Evolutionary conservation across 768 basidiomycete species (phyloP).

Genomic region (Mycena capillaripes): DNA sequence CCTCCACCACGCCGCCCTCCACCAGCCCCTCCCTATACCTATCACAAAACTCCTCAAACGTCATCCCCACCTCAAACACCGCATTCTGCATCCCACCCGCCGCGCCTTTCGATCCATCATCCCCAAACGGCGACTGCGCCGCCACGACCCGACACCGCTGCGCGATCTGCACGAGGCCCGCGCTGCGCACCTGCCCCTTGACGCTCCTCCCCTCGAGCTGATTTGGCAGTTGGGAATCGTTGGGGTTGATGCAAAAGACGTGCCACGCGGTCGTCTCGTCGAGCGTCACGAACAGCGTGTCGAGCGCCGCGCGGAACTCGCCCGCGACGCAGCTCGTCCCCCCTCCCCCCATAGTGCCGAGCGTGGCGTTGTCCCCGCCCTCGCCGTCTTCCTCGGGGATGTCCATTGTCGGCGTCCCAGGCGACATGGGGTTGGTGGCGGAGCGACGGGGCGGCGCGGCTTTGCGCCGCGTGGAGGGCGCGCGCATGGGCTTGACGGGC

Average conservation of each 20-base stretch:
- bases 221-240: constrained; percentile 94
- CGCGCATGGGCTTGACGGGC: constrained; percentile 93
- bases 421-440: constrained; percentile 58
- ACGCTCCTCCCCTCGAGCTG: constrained; percentile 94
- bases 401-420: constrained; percentile 59
- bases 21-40: constrained; percentile 82
- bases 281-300: constrained; percentile 88
- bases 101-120: constrained; percentile 26
- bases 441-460: constrained; percentile 75
- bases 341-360: constrained; percentile 39
- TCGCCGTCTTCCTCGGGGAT: constrained; percentile 69
- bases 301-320: constrained; percentile 88
- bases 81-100: constrained; percentile 48
- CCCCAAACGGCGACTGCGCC: too few species aligned
- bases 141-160: constrained; percentile 58
- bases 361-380: too few species aligned
- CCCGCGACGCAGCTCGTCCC: constrained; percentile 70
- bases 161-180: constrained; percentile 85
- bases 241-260: constrained; percentile 94
- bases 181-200: constrained; percentile 90
- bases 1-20: constrained; percentile 69
- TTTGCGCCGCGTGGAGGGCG: constrained; percentile 91
- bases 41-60: constrained; percentile 87
- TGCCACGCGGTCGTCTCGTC: constrained; percentile 94
- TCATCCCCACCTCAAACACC: constrained; percentile 88